Evolutionary conservation across 108 stramenopile genomes (phyloP).

Genomic region (Parietichytrium sp.): DNA sequence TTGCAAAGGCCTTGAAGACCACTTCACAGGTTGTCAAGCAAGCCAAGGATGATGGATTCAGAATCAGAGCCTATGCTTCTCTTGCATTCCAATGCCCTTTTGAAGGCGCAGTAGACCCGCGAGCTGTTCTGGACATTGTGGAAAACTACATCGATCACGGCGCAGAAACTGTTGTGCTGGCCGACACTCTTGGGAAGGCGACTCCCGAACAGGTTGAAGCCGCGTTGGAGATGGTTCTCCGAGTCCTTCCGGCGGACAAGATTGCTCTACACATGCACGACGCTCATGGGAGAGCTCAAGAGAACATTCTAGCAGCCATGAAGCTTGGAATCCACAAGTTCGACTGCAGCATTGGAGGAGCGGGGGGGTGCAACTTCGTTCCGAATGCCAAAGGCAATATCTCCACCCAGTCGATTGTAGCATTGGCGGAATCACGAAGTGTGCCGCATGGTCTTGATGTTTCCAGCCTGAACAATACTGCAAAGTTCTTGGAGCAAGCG

Average conservation of each 20-base stretch:
- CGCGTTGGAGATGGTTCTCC: background rate
- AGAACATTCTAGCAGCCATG: constrained; percentile 9
- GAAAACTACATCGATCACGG: background rate
- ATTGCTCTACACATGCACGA: constrained; percentile 32
- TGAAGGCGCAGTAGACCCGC: constrained; percentile 6
- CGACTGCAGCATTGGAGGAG: background rate
- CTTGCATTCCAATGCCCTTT: constrained; percentile 36
- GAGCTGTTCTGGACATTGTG: background rate
- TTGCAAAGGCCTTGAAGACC: background rate
- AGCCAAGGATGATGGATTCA: background rate
- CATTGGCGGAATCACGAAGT: background rate
- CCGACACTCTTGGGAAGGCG: background rate
- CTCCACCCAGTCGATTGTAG: constrained; percentile 6
- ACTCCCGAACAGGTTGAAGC: constrained; percentile 8
- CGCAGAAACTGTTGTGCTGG: background rate
- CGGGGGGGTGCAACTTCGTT: constrained; percentile 28
- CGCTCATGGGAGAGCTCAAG: background rate
- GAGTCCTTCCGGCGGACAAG: background rate
- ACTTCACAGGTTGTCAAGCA: background rate
- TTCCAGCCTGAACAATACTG: background rate
- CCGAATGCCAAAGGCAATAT: constrained; percentile 27
- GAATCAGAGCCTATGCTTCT: background rate
- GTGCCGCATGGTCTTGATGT: background rate
- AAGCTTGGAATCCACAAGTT: constrained; percentile 15
- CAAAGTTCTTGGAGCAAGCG: background rate